Evolutionary conservation across 345 rosid species (phyloP).

Genomic region (Ailanthus altissimus): DNA sequence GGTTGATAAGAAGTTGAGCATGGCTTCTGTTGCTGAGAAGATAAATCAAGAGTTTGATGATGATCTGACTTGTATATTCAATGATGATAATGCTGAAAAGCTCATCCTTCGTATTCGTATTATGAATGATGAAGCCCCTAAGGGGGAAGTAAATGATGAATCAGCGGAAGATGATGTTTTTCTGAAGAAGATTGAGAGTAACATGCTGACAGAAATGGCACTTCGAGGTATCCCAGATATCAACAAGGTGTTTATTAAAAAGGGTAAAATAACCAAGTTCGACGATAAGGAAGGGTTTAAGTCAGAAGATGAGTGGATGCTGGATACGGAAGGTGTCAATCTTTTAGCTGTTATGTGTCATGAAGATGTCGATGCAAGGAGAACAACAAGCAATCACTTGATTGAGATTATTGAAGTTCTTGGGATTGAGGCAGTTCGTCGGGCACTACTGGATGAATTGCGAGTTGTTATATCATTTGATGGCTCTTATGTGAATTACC

Average conservation of each 20-base stretch:
- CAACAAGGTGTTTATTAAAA: slow-evolving; percentile 91
- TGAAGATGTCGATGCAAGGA: slow-evolving; percentile 87
- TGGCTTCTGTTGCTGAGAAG: slow-evolving; percentile 97
- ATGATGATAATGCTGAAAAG: slow-evolving; percentile 92
- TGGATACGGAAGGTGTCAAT: slow-evolving; percentile 98
- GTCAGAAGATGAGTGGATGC: slow-evolving; percentile 93
- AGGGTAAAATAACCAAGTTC: slow-evolving; percentile 71
- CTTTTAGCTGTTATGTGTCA: slow-evolving; percentile 95
- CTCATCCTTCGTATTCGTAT: slow-evolving; percentile 90
- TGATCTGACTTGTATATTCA: slow-evolving; percentile 89
- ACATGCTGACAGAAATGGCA: slow-evolving; percentile 98
- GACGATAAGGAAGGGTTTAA: slow-evolving; percentile 81
- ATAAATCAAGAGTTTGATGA: slow-evolving; percentile 91
- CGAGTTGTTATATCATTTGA: slow-evolving; percentile 96
- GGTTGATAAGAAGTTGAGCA: slow-evolving; percentile 94
- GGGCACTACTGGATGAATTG: slow-evolving; percentile 86
- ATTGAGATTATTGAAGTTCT: slow-evolving; percentile 96
- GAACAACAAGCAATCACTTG: slow-evolving; percentile 95
- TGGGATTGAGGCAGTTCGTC: slow-evolving; percentile 98
- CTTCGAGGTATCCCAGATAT: slow-evolving; percentile 96
- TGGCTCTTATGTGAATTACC: slow-evolving; percentile 95
- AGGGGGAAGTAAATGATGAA: slow-evolving; percentile 79
- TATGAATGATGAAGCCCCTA: slow-evolving; percentile 95
- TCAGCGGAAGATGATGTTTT: slow-evolving; percentile 99
- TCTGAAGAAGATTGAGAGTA: slow-evolving; percentile 92